Conservation (phyloP, 2,329 filamentous ascomycete genomes). For the Ophiocordyceps sinensis region DNA sequence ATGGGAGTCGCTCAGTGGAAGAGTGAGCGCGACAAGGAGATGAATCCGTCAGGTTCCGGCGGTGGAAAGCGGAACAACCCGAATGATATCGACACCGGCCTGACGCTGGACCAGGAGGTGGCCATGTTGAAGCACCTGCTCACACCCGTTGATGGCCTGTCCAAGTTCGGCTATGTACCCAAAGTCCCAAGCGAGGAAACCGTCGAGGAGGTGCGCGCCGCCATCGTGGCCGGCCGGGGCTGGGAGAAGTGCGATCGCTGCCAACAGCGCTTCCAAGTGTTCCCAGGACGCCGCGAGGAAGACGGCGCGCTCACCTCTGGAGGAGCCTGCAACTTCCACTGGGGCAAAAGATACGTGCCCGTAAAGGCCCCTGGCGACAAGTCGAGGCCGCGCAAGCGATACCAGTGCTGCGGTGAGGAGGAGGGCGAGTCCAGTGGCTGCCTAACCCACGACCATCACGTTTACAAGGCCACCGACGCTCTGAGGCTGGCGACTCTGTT, state of each 20-base stretch:
- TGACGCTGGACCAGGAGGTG: conserved; percentile 55
- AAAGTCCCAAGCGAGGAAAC: conserved; percentile 49
- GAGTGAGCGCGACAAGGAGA: conserved; percentile 33
- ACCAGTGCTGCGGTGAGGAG: conserved; percentile 64
- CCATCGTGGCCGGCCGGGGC: conserved; percentile 51
- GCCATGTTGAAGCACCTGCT: conserved; percentile 46
- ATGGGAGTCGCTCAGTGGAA: conserved; percentile 63
- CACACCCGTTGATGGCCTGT: conserved; percentile 49
- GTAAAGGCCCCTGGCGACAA: conserved; percentile 40
- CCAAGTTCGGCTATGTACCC: conserved; percentile 61
- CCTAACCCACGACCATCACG: conserved; percentile 55
- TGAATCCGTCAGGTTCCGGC: conserved; percentile 17
- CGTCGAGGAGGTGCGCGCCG: conserved; percentile 50
- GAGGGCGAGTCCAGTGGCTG: conserved; percentile 66
- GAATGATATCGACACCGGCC: conserved; percentile 51
- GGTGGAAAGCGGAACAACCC: conserved; percentile 18
- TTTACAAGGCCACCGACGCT: conserved; percentile 69
- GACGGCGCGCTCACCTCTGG: conserved; percentile 65
- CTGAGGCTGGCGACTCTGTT: conserved; percentile 65
- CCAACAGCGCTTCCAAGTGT: conserved; percentile 75
- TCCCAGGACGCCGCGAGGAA: conserved; percentile 64
- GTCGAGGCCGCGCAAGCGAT: conserved; percentile 44
- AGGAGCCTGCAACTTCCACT: conserved; percentile 70
- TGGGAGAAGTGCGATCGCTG: conserved; percentile 90
- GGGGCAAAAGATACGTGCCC: conserved; percentile 53